A percentile compares a stretch with the other conserved stretches of the same genome.
Conservation (phyloP, 345 rosid genomes). For the Citrus unshiu region DNA sequence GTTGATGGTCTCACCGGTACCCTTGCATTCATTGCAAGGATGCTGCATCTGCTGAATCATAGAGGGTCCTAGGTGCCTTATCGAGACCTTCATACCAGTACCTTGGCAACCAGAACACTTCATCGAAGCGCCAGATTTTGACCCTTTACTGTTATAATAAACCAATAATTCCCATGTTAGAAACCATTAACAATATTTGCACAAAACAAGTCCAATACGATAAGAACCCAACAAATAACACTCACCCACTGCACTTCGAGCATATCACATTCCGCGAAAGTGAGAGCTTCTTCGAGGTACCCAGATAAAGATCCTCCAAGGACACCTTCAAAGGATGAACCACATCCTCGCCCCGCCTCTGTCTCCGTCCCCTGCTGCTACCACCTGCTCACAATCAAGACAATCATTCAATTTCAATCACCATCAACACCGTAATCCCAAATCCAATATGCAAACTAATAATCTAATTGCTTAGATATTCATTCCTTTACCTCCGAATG, state of each 20-base stretch:
- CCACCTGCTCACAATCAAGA: constrained; percentile 37
- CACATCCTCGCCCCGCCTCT: constrained; percentile 89
- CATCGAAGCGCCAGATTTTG: constrained; percentile 82
- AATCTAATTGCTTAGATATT: background rate
- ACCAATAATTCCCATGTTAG: background rate
- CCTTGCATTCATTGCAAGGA: constrained; percentile 84
- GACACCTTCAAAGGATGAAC: constrained; percentile 79
- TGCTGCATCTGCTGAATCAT: constrained; percentile 99
- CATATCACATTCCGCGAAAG: constrained; percentile 78
- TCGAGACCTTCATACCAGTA: constrained; percentile 84
- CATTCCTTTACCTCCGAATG: constrained; percentile 54
- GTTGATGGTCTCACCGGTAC: constrained; percentile 75
- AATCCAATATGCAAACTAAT: background rate
- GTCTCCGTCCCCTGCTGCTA: constrained; percentile 71
- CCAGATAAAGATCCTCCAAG: constrained; percentile 73
- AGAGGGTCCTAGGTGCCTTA: constrained; percentile 85
- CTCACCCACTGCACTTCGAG: constrained; percentile 82
- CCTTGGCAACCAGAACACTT: constrained; percentile 80
- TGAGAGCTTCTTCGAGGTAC: constrained; percentile 80
- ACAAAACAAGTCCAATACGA: background rate
- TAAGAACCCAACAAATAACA: background rate
- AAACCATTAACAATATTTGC: background rate
- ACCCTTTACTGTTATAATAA: constrained; percentile 61
- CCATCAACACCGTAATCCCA: background rate
- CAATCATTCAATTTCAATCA: background rate